phyloP scores from a whole-genome alignment of 352 stramenopile genomes.

The Globisporangium nagaii region DNA sequence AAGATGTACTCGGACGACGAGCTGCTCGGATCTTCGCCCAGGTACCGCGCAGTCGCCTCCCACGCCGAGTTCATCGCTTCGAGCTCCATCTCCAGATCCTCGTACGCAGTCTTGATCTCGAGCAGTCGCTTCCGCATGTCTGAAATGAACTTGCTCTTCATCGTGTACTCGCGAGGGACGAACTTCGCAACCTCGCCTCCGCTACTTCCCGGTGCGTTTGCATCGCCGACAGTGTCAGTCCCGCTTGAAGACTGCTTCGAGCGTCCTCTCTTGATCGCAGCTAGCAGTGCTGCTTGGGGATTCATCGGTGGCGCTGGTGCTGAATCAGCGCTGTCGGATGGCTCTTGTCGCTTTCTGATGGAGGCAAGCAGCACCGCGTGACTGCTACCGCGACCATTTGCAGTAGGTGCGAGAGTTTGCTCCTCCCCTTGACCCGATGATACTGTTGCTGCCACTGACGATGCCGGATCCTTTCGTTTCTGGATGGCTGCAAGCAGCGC shows the following conservation, averaged over 20 bases:
- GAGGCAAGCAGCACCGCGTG: background rate
- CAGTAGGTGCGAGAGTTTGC: background rate
- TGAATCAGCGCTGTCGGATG: background rate
- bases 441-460: background rate
- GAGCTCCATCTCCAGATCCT: conserved; percentile 63
- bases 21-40: conserved; percentile 49
- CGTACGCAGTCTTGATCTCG: conserved; percentile 42
- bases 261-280: conserved; percentile 20
- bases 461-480: background rate
- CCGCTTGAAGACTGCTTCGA: background rate
- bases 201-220: background rate
- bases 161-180: conserved; percentile 38
- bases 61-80: conserved; percentile 53
- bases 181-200: conserved; percentile 11
- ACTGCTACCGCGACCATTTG: background rate
- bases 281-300: conserved; percentile 21
- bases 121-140: conserved; percentile 44
- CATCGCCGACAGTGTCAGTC: background rate
- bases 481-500: conserved; percentile 15
- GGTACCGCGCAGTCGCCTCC: conserved; percentile 59
- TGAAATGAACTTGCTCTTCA: conserved; percentile 52
- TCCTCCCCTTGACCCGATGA: background rate
- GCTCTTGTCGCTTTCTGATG: background rate
- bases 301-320: background rate
- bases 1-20: conserved; percentile 74